Conservation (phyloP, 768 basidiomycete species). For the Artomyces pyxidatus region DNA sequence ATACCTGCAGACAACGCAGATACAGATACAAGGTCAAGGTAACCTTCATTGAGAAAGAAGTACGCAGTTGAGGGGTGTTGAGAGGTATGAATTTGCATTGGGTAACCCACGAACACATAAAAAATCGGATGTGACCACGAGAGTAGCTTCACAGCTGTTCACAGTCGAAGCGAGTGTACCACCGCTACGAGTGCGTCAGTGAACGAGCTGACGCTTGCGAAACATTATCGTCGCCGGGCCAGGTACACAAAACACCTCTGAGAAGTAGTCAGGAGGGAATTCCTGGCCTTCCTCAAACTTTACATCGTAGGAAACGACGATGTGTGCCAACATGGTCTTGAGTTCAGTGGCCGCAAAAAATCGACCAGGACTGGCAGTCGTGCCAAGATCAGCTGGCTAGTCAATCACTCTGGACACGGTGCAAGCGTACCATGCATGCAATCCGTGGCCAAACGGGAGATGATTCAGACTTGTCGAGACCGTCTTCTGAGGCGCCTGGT, state of each 20-base stretch:
- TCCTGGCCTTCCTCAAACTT: conserved; percentile 16
- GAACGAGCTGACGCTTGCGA: too few species aligned
- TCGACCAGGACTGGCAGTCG: conserved; percentile 16
- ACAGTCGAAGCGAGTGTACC: too few species aligned
- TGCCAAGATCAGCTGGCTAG: not conserved
- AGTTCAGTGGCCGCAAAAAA: conserved; percentile 20
- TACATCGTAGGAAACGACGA: conserved; percentile 19
- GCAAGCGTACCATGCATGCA: conserved; percentile 21
- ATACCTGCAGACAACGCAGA: too few species aligned
- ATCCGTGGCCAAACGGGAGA: conserved; percentile 21
- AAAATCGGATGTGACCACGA: too few species aligned
- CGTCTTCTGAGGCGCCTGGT: conserved; percentile 25
- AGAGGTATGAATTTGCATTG: too few species aligned
- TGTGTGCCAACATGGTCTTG: conserved; percentile 19
- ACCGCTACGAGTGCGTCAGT: too few species aligned
- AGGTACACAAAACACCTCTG: conserved; percentile 1
- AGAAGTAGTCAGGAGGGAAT: not conserved
- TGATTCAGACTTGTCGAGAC: conserved; percentile 23
- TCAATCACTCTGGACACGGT: not conserved
- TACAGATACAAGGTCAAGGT: too few species aligned
- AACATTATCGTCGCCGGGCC: conserved; percentile 14
- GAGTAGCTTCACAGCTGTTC: too few species aligned
- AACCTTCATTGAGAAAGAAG: too few species aligned
- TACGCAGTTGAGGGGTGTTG: too few species aligned
- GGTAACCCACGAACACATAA: too few species aligned